Conservation (phyloP, 2,329 filamentous ascomycete species). For the Paraphaeosphaeria minitans region DNA sequence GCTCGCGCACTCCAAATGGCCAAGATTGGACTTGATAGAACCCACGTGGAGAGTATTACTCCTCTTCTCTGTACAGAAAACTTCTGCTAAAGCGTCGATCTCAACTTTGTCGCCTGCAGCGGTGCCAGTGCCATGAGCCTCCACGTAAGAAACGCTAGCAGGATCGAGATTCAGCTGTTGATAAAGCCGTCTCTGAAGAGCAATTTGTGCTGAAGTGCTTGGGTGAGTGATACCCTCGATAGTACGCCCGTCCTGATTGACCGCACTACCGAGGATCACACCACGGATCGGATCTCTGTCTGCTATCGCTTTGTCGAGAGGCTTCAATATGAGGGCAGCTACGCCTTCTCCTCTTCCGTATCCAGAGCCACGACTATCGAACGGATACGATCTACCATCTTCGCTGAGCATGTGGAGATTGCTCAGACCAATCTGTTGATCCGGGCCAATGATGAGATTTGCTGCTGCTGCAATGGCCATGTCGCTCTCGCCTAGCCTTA, state of each 20-base stretch:
- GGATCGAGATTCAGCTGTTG: conserved; percentile 4
- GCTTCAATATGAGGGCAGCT: conserved; percentile 53
- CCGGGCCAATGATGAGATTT: conserved; percentile 36
- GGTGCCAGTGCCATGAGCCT: conserved; percentile 60
- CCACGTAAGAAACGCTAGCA: conserved; percentile 17
- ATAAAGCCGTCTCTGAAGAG: conserved; percentile 35
- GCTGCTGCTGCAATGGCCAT: conserved; percentile 45
- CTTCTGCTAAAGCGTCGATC: conserved; percentile 6
- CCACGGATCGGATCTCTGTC: conserved; percentile 58
- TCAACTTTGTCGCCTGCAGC: conserved; percentile 44
- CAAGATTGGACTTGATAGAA: conserved; percentile 45
- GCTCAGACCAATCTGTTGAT: conserved; percentile 6
- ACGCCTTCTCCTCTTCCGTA: conserved; percentile 67
- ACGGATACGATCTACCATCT: conserved; percentile 32
- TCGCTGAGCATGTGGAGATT: conserved; percentile 15
- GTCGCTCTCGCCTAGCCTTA: conserved; percentile 26
- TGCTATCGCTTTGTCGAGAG: conserved; percentile 58
- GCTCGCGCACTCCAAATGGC: conserved; percentile 47
- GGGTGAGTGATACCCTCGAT: conserved; percentile 58
- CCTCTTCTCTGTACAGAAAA: neutral
- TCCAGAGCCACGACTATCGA: conserved; percentile 58
- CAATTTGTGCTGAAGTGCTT: conserved; percentile 54
- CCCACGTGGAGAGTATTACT: conserved; percentile 17
- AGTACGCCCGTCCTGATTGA: conserved; percentile 59
- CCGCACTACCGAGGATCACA: conserved; percentile 20